Evolutionary conservation across 2,329 filamentous ascomycete species (phyloP).

Genomic region (Kalaharituber pfeilii): DNA sequence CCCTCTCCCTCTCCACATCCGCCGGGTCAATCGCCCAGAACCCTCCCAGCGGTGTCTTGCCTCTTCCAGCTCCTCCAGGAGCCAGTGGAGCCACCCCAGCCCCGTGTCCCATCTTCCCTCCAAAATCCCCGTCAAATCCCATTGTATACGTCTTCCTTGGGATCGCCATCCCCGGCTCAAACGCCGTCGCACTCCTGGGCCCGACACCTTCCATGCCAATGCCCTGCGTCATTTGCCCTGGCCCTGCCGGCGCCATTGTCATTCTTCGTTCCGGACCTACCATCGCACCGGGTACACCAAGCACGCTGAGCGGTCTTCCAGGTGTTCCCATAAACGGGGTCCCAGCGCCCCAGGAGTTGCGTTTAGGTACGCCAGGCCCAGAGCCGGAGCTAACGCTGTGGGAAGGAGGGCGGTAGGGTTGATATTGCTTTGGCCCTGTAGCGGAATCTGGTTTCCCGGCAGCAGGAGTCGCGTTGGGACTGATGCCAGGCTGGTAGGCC

Average conservation of each 20-base stretch:
- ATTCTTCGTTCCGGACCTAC: background rate
- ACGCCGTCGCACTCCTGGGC: background rate
- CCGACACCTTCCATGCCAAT: background rate
- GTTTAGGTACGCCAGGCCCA: background rate
- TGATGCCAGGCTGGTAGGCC: constrained; percentile 3
- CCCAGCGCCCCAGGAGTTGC: background rate
- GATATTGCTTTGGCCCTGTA: background rate
- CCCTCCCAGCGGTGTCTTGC: background rate
- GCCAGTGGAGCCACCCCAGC: background rate
- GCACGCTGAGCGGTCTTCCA: background rate
- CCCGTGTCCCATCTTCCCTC: background rate
- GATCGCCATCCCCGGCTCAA: background rate
- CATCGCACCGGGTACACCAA: background rate
- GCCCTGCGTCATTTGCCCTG: too few species aligned
- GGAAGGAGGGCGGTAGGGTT: background rate
- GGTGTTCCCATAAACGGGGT: background rate
- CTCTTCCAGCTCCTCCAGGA: background rate
- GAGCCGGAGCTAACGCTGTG: background rate
- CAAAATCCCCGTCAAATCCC: background rate
- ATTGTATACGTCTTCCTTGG: background rate
- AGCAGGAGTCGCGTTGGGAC: background rate
- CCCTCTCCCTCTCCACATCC: background rate
- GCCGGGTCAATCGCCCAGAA: background rate
- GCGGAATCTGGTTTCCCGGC: background rate
- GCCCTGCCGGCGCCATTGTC: background rate